Percentiles rank a stretch among this genome's conserved stretches.
Evolutionary conservation across 163 green algal genomes (phyloP).

Genomic region (Chlorella variabilis): DNA sequence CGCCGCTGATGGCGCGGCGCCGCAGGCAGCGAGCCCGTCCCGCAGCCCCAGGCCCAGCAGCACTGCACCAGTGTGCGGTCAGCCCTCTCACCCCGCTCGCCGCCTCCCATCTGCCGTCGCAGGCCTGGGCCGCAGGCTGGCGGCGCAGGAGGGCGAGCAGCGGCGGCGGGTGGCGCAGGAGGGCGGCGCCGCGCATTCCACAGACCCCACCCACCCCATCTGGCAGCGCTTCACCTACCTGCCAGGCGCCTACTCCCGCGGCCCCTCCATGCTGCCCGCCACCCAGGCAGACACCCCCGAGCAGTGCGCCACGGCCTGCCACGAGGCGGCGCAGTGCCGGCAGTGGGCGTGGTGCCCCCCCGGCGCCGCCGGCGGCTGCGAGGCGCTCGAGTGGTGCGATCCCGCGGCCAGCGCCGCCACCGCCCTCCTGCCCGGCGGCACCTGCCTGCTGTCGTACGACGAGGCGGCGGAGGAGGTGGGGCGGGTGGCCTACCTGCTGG

Average conservation of each 20-base stretch:
- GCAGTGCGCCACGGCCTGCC: not conserved
- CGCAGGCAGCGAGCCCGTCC: too few relatives aligned
- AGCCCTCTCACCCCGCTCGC: too few relatives aligned
- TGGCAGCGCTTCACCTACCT: not conserved
- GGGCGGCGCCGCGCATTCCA: too few relatives aligned
- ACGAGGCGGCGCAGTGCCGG: not conserved
- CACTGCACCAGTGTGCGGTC: too few relatives aligned
- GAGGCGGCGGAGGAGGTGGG: not conserved
- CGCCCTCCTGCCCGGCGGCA: not conserved
- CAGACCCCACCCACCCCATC: not conserved
- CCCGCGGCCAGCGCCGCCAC: not conserved
- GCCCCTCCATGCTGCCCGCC: not conserved
- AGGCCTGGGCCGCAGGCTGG: too few relatives aligned
- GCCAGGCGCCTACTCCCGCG: slow-evolving; percentile 1
- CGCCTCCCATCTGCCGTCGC: too few relatives aligned
- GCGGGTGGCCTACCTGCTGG: not conserved
- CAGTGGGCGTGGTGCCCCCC: slow-evolving; percentile 25
- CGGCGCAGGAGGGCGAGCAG: too few relatives aligned
- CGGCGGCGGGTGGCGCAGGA: too few relatives aligned
- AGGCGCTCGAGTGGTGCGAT: slow-evolving; percentile 6
- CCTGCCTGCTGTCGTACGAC: slow-evolving; percentile 19
- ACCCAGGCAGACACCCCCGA: not conserved
- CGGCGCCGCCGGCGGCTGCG: not conserved
- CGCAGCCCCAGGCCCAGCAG: too few relatives aligned
- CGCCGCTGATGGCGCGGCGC: too few relatives aligned